Conservation (phyloP, 2,329 filamentous ascomycete species). For the Cephalotrichum gorgonifer region DNA sequence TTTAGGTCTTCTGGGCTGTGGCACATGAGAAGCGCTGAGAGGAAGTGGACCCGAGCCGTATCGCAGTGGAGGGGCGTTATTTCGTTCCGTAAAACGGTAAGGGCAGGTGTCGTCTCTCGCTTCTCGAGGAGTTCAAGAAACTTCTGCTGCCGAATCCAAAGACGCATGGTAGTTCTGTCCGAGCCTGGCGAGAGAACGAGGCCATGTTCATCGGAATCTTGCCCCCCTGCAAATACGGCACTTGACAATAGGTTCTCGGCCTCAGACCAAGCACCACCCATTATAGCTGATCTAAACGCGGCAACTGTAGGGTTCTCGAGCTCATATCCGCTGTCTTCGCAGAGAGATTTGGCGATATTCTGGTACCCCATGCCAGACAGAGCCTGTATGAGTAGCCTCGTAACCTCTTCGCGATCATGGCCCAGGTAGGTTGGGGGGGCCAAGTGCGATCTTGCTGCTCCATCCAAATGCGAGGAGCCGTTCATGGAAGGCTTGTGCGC, state of each 20-base stretch:
- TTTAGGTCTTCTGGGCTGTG: conserved; percentile 66
- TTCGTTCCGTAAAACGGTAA: conserved; percentile 78
- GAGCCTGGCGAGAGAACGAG: conserved; percentile 67
- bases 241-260: conserved; percentile 75
- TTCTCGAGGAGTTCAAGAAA: conserved; percentile 82
- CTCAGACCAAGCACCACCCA: conserved; percentile 70
- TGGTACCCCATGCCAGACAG: conserved; percentile 82
- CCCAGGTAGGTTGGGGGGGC: conserved; percentile 52
- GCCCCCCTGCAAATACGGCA: conserved; percentile 24
- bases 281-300: conserved; percentile 71
- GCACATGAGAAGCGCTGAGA: conserved; percentile 90
- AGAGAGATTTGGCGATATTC: conserved; percentile 62
- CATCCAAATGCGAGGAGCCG: conserved; percentile 14
- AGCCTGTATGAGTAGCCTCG: conserved; percentile 83
- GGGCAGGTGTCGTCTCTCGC: conserved; percentile 60
- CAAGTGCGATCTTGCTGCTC: background rate
- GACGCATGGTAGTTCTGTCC: conserved; percentile 71
- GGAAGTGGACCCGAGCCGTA: conserved; percentile 48
- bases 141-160: conserved; percentile 86
- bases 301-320: conserved; percentile 79
- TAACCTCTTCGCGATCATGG: conserved; percentile 87
- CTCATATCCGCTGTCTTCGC: conserved; percentile 74
- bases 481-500: conserved; percentile 9
- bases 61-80: conserved; percentile 79
- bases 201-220: conserved; percentile 35